phyloP scores from a whole-genome alignment of 164 flowering plant genomes.

The Pachysandra terminalis region DNA sequence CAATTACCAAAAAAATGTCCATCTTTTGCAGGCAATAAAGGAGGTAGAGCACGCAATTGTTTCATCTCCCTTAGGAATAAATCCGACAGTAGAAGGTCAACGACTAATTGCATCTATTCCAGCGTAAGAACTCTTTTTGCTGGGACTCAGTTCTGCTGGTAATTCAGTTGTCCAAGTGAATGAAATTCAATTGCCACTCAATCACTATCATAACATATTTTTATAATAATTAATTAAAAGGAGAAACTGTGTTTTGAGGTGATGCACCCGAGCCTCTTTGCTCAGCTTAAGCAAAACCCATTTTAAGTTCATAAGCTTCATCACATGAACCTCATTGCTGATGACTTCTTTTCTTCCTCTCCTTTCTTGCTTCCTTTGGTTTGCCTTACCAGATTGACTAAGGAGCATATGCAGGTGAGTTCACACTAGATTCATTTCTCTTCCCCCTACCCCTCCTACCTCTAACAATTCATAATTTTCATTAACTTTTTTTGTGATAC shows the following conservation, averaged over 20 bases:
- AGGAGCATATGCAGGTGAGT: conserved; percentile 83
- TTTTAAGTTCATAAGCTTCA: neutral
- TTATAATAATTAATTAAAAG: too few species aligned
- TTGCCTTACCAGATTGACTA: conserved; percentile 64
- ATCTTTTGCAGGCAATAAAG: conserved; percentile 56
- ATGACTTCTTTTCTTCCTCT: neutral
- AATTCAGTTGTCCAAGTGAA: neutral
- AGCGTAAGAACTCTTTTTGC: conserved; percentile 60
- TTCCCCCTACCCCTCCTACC: neutral
- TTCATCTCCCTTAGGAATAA: conserved; percentile 83
- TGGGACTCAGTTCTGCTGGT: too few species aligned
- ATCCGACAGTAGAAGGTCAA: conserved; percentile 73
- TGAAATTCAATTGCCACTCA: neutral
- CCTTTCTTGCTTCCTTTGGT: neutral
- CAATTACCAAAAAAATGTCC: conserved; percentile 3
- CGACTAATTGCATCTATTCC: conserved; percentile 76
- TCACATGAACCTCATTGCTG: conserved; percentile 6
- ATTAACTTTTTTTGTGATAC: conserved; percentile 2
- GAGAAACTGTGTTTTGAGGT: neutral
- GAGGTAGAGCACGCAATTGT: conserved; percentile 75
- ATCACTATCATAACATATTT: too few species aligned
- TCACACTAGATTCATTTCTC: neutral
- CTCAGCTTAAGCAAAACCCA: neutral
- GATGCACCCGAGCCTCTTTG: neutral
- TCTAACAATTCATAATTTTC: neutral